A percentile compares a stretch with the other conserved stretches of the same genome.
Conservation (phyloP, 352 stramenopile genomes). For the Saprolegnia diclina region DNA sequence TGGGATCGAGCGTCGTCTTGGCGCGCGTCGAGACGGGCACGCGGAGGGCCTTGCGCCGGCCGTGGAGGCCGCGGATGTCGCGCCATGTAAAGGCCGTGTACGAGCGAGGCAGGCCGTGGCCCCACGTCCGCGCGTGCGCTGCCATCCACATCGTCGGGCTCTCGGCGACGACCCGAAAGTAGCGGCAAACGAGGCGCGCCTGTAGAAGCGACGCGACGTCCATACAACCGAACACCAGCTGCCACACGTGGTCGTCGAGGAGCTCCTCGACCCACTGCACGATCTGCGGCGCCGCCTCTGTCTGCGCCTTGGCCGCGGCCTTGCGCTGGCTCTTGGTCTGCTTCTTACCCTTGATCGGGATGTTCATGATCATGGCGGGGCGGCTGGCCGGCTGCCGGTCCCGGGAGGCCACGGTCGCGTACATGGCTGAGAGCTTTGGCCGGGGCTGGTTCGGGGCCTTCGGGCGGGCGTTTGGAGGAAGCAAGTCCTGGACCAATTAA, state of each 20-base stretch:
- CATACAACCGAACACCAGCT: constrained; percentile 31
- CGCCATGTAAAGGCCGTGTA: background rate
- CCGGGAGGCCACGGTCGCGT: no score
- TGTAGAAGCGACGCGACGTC: constrained; percentile 31
- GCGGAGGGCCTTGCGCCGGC: constrained; percentile 20
- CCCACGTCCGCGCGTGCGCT: constrained; percentile 30
- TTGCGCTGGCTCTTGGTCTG: constrained; percentile 25
- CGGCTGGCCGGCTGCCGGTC: no score
- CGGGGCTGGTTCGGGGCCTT: no score
- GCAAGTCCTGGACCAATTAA: no score
- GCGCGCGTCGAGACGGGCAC: constrained; percentile 34
- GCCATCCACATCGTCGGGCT: constrained; percentile 31
- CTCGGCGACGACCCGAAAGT: constrained; percentile 28
- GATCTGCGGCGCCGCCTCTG: background rate
- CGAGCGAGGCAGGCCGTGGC: background rate
- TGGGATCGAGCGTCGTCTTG: constrained; percentile 27
- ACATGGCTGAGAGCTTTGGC: no score
- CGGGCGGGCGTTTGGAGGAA: no score
- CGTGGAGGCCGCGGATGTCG: constrained; percentile 30
- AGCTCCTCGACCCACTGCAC: constrained; percentile 25
- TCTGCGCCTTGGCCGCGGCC: constrained; percentile 11
- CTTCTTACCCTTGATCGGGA: constrained; percentile 27
- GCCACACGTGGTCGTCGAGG: constrained; percentile 28
- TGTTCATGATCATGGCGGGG: background rate
- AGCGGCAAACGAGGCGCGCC: constrained; percentile 29